Evolutionary conservation across 768 basidiomycete species (phyloP).

Genomic region (Brasilioporus rufonigricans): DNA sequence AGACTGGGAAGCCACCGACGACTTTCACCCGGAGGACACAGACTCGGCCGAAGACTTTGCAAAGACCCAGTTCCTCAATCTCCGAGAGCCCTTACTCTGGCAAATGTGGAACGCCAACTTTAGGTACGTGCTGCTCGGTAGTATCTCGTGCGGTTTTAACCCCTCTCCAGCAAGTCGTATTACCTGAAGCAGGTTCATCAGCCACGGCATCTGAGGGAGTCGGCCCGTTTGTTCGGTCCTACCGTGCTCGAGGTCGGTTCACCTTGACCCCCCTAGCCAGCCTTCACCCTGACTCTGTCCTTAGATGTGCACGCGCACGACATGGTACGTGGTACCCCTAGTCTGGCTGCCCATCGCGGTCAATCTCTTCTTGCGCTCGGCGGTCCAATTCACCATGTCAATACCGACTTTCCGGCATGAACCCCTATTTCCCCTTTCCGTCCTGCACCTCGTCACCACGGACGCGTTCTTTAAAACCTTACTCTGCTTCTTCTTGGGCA

Average conservation of each 20-base stretch:
- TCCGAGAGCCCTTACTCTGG: slow-evolving; percentile 75
- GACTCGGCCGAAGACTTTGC: slow-evolving; percentile 77
- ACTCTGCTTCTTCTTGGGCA: slow-evolving; percentile 78
- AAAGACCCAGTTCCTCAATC: slow-evolving; percentile 89
- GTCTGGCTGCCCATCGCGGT: slow-evolving; percentile 87
- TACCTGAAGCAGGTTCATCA: slow-evolving; percentile 97
- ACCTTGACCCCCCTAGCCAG: neutral
- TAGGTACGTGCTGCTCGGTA: slow-evolving; percentile 45
- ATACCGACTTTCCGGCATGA: slow-evolving; percentile 61
- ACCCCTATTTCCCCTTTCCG: slow-evolving; percentile 53
- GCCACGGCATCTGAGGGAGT: slow-evolving; percentile 80
- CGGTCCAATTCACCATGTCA: slow-evolving; percentile 74
- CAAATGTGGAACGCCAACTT: slow-evolving; percentile 91
- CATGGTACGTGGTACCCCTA: slow-evolving; percentile 91
- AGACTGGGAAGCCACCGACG: slow-evolving; percentile 90
- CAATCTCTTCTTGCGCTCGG: slow-evolving; percentile 80
- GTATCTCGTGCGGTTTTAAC: neutral
- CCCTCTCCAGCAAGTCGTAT: slow-evolving; percentile 73
- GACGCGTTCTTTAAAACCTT: slow-evolving; percentile 53
- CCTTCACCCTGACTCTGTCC: neutral
- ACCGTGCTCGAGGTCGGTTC: slow-evolving; percentile 69
- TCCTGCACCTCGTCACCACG: slow-evolving; percentile 46
- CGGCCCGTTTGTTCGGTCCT: slow-evolving; percentile 86
- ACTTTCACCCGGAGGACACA: slow-evolving; percentile 91
- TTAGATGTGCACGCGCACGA: slow-evolving; percentile 77